Conservation (phyloP, 2,329 filamentous ascomycete genomes). For the Raffaelea ambrosiae region DNA sequence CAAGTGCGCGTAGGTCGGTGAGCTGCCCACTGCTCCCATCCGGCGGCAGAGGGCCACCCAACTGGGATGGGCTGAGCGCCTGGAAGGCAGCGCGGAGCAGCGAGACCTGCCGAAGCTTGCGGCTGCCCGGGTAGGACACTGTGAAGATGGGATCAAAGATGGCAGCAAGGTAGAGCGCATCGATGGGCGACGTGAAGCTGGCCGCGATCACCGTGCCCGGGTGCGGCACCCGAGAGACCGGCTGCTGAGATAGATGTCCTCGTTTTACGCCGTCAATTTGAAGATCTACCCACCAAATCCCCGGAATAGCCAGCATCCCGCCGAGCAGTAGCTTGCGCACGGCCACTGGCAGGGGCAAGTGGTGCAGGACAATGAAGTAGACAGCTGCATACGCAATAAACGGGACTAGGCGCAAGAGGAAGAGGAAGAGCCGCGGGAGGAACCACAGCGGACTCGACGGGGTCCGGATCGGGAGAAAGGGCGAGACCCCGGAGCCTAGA, state of each 20-base stretch:
- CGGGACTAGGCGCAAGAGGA: slow-evolving; percentile 71
- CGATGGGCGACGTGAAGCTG: slow-evolving; percentile 86
- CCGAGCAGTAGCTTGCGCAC: slow-evolving; percentile 79
- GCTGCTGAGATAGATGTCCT: slow-evolving; percentile 72
- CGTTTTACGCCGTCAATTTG: slow-evolving; percentile 95
- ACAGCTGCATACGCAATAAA: slow-evolving; percentile 57
- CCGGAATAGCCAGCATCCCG: slow-evolving; percentile 78
- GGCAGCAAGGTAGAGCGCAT: slow-evolving; percentile 86
- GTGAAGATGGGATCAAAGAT: slow-evolving; percentile 97
- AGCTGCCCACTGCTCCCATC: slow-evolving; percentile 28
- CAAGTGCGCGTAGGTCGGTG: slow-evolving; percentile 53
- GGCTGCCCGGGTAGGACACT: slow-evolving; percentile 66
- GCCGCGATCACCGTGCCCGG: slow-evolving; percentile 77
- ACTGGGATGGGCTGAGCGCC: slow-evolving; percentile 55
- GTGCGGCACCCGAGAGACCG: slow-evolving; percentile 65
- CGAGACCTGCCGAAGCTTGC: slow-evolving; percentile 66
- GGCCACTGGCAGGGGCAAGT: slow-evolving; percentile 53
- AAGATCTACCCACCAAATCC: slow-evolving; percentile 98
- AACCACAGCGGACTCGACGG: slow-evolving; percentile 52
- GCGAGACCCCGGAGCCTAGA: slow-evolving; percentile 86
- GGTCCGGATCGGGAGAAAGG: slow-evolving; percentile 77
- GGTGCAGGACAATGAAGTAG: slow-evolving; percentile 78
- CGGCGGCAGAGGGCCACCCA: slow-evolving; percentile 24
- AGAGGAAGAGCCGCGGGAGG: slow-evolving; percentile 62
- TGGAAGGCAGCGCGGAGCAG: slow-evolving; percentile 67